A percentile compares a stretch with the other conserved stretches of the same genome.
Evolutionary conservation across 2,329 filamentous ascomycete species (phyloP).

Genomic region (Tolypocladium tropicale): DNA sequence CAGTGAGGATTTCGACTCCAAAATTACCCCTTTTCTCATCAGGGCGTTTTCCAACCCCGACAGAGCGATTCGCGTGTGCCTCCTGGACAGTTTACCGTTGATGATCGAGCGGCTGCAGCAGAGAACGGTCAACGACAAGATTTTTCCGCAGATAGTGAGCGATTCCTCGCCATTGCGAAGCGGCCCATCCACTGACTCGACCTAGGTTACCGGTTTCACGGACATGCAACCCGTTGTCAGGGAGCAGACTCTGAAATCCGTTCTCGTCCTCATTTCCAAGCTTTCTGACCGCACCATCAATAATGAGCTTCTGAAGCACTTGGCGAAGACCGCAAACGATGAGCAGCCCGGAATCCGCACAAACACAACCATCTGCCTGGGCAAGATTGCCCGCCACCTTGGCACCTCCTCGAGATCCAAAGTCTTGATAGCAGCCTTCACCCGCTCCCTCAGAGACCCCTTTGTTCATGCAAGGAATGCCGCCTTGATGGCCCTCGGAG

Average conservation of each 20-base stretch:
- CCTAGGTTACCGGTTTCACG: constrained; percentile 81
- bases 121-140: constrained; percentile 88
- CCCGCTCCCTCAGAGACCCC: constrained; percentile 78
- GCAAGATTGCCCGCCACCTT: constrained; percentile 88
- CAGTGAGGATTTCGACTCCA: constrained; percentile 79
- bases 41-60: constrained; percentile 86
- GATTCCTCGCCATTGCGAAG: background rate
- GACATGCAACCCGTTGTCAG: constrained; percentile 84
- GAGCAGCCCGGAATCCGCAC: constrained; percentile 95
- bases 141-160: constrained; percentile 85
- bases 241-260: constrained; percentile 92
- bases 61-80: constrained; percentile 78
- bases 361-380: constrained; percentile 94
- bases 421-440: constrained; percentile 87
- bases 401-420: constrained; percentile 71
- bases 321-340: constrained; percentile 94
- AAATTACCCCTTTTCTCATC: constrained; percentile 77
- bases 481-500: constrained; percentile 72
- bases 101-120: constrained; percentile 89
- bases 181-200: constrained; percentile 10
- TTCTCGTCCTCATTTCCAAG: constrained; percentile 78
- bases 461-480: constrained; percentile 93
- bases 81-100: constrained; percentile 76
- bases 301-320: constrained; percentile 78
- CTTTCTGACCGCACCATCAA: constrained; percentile 89